Base-by-base conservation (phyloP, 768 basidiomycete species). In the Russula compacta region DNA sequence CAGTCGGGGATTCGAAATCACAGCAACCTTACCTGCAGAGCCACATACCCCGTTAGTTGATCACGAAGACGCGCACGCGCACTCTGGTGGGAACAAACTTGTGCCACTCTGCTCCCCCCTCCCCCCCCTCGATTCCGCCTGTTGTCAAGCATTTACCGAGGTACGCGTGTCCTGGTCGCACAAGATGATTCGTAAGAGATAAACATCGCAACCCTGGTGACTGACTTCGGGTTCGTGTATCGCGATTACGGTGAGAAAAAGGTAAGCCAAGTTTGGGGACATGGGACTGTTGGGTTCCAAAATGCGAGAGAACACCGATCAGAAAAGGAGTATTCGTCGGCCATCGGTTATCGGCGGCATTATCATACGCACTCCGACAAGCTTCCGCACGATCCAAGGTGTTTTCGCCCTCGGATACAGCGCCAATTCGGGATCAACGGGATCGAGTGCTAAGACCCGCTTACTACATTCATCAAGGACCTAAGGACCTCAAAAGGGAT, bases 321-420 rank as follows among this genome's bases (percentile, higher is more conserved):
- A 21, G 46, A 57, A 56, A 61, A 40, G 47, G 47, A 54, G 40
- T 24, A 29, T 21, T 58, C 24, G 24, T 29, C 24, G 24, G 24
- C 24, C 24, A 29, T 29, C 49, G 29, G 50, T 61, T 10, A 55
- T 51, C 55, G 50, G 60, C 55, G 49, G 60, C 24, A 36, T 52
- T 56, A 61, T 52, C n/a, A 17, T 52, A 35, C 19, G 24, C 70
- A 84, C 83, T 63, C 83, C 84, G 21, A 81, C 81, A 4, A 86
- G 77, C 71, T 84, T 85, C 56, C 84, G 73, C 40, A 86, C 74
- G 58, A 84, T 80, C 83, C 83, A 85, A 63, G 82, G 81, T 15
- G 81, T 81, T 81, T 70, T 86, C 81, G 53, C 75, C 74, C 70
- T 85, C 84, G 39, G 69, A 66, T 36, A 68, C 65, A 40, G 66